Conservation (phyloP, 2,329 filamentous ascomycete species). For the Raffaelea albimanens region DNA sequence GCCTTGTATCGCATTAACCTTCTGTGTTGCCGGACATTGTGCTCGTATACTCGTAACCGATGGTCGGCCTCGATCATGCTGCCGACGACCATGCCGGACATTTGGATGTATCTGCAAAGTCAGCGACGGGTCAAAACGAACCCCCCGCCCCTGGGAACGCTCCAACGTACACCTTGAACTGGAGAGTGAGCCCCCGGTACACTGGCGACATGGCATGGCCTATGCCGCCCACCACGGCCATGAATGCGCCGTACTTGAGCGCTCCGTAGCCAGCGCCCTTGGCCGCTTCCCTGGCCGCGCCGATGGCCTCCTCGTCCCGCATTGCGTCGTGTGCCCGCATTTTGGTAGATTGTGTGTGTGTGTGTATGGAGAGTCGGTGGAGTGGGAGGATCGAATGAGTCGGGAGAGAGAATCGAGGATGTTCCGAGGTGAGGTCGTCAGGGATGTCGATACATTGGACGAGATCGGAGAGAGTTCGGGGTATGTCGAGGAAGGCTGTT, state of each 20-base stretch:
- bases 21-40: conserved; percentile 52
- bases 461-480: too few relatives aligned
- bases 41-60: conserved; percentile 59
- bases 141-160: too few relatives aligned
- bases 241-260: conserved; percentile 62
- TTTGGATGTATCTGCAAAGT: conserved; percentile 73
- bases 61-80: conserved; percentile 68
- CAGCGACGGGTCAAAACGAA: too few relatives aligned
- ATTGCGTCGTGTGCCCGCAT: conserved; percentile 48
- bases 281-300: conserved; percentile 62
- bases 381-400: too few relatives aligned
- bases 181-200: conserved; percentile 62
- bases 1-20: conserved; percentile 55
- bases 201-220: conserved; percentile 59
- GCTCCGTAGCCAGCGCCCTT: conserved; percentile 59
- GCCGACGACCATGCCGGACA: conserved; percentile 78
- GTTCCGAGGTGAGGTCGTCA: too few relatives aligned
- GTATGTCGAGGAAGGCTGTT: too few relatives aligned
- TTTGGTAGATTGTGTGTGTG: background rate
- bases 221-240: conserved; percentile 50
- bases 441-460: too few relatives aligned
- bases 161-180: conserved; percentile 63
- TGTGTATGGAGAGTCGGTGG: too few relatives aligned
- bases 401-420: too few relatives aligned
- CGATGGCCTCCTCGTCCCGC: conserved; percentile 56